Conservation (phyloP, 2,329 filamentous ascomycete genomes). For the Onygenales sp. region DNA sequence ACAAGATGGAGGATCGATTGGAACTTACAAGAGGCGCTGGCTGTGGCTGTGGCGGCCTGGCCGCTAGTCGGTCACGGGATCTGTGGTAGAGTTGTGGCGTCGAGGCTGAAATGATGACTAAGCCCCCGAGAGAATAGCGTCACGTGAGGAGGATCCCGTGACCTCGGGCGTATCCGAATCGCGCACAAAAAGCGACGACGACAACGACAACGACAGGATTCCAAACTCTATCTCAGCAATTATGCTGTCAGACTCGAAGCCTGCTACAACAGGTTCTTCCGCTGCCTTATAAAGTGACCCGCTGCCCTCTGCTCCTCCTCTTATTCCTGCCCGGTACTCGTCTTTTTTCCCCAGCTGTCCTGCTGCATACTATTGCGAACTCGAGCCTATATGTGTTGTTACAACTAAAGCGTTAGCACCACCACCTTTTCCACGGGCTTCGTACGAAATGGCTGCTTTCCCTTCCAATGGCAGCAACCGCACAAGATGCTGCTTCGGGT, state of each 20-base stretch:
- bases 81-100: no score
- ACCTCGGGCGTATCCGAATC: no score
- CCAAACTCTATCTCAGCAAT: neutral
- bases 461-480: neutral
- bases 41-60: no score
- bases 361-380: slow-evolving; percentile 1
- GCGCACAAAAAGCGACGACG: neutral
- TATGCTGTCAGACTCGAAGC: neutral
- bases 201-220: neutral
- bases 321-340: neutral
- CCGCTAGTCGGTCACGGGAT: no score
- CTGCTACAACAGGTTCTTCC: neutral
- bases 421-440: neutral
- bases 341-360: neutral
- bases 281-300: slow-evolving; percentile 1
- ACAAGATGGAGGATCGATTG: no score
- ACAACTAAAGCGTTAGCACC: neutral
- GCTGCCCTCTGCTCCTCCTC: neutral
- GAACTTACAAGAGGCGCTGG: no score
- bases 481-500: neutral
- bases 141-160: no score
- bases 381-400: neutral
- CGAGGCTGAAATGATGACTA: no score
- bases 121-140: no score
- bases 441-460: neutral